Evolutionary conservation across 2,329 filamentous ascomycete species (phyloP), one percentile per base, ranked within the genome.

Genomic region (Dactylonectria macrodidyma): DNA sequence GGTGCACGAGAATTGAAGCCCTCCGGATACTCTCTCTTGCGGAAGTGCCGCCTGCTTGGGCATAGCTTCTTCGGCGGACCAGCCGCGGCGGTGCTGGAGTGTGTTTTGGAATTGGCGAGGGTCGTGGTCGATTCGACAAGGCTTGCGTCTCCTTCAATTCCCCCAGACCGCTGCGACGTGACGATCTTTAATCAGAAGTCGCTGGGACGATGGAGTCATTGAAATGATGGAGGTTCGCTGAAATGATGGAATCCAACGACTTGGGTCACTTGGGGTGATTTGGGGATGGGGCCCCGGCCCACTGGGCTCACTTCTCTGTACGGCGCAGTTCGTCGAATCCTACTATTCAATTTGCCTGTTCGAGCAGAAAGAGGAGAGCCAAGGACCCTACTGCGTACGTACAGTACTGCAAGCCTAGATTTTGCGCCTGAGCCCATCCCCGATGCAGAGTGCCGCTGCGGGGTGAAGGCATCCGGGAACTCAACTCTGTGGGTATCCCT

Each of bases 81-180:
- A 72, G 62, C 66, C 59, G 65, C 24, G 62, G 65, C 41, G 67
- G 71, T 69, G 63, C 58, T 60, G 66, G 59, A 67, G 68, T 66
- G 67, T 58, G 66, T 72, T 61, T 59, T 65, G 54, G 59, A 65
- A 59, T 51, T 44, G 68, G 71, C 72, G 69, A 69, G 73, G 71
- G 62, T 61, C 33, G 33, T 55, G 26, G 19, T 38, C 48, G 50
- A 52, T 52, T 52, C 16, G 30, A 34, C 50, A 34, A 67, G 16
- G 48, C 38, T 41, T 10, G 33, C 54, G 50, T 55, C 57, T 38
- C 59, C 60, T 69, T 44, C 26, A 57, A 59, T 62, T 51, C 33
- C 68, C 59, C 56, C 68, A 48, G 58, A 59, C 50, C 54, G 59
- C 51, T 61, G 65, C 57, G 65, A 76, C 66, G 75, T 75, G 70